Conservation (phyloP, 306 rosid species). For the Inga laurina region DNA sequence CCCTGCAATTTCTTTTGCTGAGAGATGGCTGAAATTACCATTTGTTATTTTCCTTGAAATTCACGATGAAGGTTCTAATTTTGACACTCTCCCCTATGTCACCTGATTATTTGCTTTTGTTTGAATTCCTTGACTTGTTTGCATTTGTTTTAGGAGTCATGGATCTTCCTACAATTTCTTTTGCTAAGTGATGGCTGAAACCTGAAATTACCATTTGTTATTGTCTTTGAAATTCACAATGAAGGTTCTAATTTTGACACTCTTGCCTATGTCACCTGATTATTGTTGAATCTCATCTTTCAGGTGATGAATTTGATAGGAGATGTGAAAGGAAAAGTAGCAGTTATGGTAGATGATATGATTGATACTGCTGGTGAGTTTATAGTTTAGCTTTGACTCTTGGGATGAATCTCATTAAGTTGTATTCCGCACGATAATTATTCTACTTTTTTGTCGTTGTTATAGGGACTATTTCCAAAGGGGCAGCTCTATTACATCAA, state of each 20-base stretch:
- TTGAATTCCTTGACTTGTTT: background rate
- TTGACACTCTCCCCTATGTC: background rate
- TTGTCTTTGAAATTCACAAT: background rate
- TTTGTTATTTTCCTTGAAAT: background rate
- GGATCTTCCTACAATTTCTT: background rate
- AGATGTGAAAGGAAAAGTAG: slow-evolving; percentile 91
- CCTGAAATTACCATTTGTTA: background rate
- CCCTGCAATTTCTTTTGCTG: background rate
- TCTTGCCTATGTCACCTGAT: slow-evolving; percentile 17
- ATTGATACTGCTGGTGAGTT: slow-evolving; percentile 92
- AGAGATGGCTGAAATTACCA: slow-evolving; percentile 5
- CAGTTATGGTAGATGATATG: slow-evolving; percentile 98
- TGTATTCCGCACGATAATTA: background rate
- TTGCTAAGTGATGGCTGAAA: background rate
- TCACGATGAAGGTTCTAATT: slow-evolving; percentile 8
- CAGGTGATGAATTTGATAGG: slow-evolving; percentile 98
- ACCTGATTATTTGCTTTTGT: too few relatives aligned
- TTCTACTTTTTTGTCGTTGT: slow-evolving; percentile 9
- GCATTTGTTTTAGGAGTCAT: background rate
- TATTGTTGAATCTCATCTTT: slow-evolving; percentile 32
- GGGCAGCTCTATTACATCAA: slow-evolving; percentile 93
- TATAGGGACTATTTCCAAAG: slow-evolving; percentile 84
- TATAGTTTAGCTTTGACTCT: background rate
- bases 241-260: slow-evolving; percentile 1
- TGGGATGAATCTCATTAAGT: slow-evolving; percentile 6